A percentile compares a stretch with the other conserved stretches of the same genome.
Conservation (phyloP, 2,329 filamentous ascomycete genomes). For the Dendrostoma leiphaemia region DNA sequence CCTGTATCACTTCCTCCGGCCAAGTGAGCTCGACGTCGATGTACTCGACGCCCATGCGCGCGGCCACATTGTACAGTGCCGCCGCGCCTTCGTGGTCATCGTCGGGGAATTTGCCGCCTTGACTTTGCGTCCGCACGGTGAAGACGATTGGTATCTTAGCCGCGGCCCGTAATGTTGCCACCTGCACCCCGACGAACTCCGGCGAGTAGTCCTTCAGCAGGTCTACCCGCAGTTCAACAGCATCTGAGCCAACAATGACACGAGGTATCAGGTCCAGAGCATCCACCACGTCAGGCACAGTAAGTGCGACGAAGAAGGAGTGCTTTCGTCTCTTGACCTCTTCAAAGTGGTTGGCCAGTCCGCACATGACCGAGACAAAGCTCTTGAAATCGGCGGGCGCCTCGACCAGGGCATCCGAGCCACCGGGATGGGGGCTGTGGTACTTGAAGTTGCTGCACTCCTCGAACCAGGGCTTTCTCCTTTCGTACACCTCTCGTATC, state of each 20-base stretch:
- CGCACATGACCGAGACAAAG: slow-evolving; percentile 70
- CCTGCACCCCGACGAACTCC: slow-evolving; percentile 79
- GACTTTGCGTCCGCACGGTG: slow-evolving; percentile 80
- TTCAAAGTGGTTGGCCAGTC: slow-evolving; percentile 54
- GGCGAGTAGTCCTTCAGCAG: slow-evolving; percentile 72
- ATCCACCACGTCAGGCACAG: slow-evolving; percentile 69
- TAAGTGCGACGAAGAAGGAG: slow-evolving; percentile 92
- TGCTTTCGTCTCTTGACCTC: slow-evolving; percentile 63
- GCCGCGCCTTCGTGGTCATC: slow-evolving; percentile 67
- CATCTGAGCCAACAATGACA: slow-evolving; percentile 82
- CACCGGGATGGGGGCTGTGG: slow-evolving; percentile 68
- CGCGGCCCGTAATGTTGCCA: slow-evolving; percentile 72
- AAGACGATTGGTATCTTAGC: slow-evolving; percentile 83
- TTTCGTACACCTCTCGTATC: slow-evolving; percentile 86
- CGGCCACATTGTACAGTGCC: slow-evolving; percentile 72
- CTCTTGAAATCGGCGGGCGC: slow-evolving; percentile 67
- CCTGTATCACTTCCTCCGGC: slow-evolving; percentile 70
- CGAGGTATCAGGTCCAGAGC: slow-evolving; percentile 64
- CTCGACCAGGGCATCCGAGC: slow-evolving; percentile 37
- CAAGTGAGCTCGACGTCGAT: slow-evolving; percentile 90
- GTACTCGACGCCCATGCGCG: slow-evolving; percentile 86
- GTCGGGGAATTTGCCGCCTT: slow-evolving; percentile 88
- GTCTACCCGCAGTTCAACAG: slow-evolving; percentile 92
- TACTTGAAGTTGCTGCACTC: slow-evolving; percentile 95
- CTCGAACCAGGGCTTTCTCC: slow-evolving; percentile 84